Evolutionary conservation across 2,329 filamentous ascomycete genomes (phyloP).

Genomic region (Nectriaceae sp.): DNA sequence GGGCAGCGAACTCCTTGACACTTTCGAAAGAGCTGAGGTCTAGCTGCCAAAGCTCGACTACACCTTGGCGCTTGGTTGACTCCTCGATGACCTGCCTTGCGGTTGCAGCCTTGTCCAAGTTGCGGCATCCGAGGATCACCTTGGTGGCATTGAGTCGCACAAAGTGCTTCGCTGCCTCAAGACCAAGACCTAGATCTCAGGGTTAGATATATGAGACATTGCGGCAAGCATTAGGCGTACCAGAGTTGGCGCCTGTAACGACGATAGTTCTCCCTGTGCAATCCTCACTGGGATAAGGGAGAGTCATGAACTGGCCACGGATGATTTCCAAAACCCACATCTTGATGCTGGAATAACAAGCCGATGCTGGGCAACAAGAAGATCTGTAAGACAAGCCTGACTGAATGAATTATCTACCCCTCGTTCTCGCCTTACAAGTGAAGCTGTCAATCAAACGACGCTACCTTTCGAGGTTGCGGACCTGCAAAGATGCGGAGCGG

Average conservation of each 20-base stretch:
- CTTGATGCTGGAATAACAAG: too few species aligned
- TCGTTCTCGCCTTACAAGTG: too few species aligned
- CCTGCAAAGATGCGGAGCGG: too few species aligned
- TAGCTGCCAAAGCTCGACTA: constrained; percentile 46
- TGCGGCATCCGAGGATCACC: constrained; percentile 46
- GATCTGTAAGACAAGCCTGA: too few species aligned
- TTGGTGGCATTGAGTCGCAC: constrained; percentile 39
- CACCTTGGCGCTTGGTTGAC: constrained; percentile 20
- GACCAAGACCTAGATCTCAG: constrained; percentile 37
- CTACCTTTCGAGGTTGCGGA: too few species aligned
- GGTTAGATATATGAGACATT: not conserved
- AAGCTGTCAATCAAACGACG: too few species aligned
- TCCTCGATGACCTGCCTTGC: constrained; percentile 40
- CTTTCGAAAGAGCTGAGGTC: constrained; percentile 43
- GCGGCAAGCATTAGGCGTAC: constrained; percentile 18
- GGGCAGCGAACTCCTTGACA: constrained; percentile 37
- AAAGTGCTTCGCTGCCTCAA: constrained; percentile 44
- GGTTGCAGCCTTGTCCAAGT: constrained; percentile 40
- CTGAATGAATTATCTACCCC: too few species aligned
- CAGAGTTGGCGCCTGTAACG: constrained; percentile 45
- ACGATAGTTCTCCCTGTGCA: constrained; percentile 39
- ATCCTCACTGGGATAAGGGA: constrained; percentile 34
- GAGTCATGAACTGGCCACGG: constrained; percentile 23
- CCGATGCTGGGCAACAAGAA: too few species aligned
- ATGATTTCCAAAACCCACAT: too few species aligned